phyloP scores from a whole-genome alignment of 2,329 filamentous ascomycete species.

The Sporothrix variecibatus region DNA sequence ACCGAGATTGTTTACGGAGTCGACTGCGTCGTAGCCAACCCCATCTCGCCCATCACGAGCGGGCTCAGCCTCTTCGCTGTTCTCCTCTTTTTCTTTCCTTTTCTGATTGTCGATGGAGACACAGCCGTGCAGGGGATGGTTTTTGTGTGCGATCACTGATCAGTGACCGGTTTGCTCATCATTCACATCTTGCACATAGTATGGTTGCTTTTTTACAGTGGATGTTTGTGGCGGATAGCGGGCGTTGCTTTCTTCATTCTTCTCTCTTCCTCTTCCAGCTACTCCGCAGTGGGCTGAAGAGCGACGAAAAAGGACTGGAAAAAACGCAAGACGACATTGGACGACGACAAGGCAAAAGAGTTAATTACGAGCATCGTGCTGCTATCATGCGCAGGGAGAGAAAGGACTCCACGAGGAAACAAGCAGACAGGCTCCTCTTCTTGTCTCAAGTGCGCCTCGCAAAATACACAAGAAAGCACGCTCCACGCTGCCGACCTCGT shows the following conservation, averaged over 20 bases:
- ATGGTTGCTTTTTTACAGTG: neutral
- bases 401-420: neutral
- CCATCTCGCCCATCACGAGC: conserved; percentile 9
- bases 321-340: neutral
- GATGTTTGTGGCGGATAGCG: neutral
- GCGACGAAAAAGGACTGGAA: neutral
- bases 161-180: neutral
- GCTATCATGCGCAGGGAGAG: neutral
- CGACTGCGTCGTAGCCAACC: conserved; percentile 12
- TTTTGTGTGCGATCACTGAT: neutral
- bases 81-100: neutral
- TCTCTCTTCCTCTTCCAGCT: neutral
- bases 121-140: conserved; percentile 2
- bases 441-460: neutral
- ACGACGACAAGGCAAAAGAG: neutral
- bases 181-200: neutral
- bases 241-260: neutral
- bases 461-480: neutral
- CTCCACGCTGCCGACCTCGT: neutral
- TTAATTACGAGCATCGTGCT: conserved; percentile 7
- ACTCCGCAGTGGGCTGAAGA: neutral
- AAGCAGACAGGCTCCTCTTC: neutral
- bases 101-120: neutral
- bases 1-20: conserved; percentile 24
- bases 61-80: conserved; percentile 14